Evolutionary conservation across 257 asterid genomes (phyloP).

Genomic region (Gardenia jasminoides): DNA sequence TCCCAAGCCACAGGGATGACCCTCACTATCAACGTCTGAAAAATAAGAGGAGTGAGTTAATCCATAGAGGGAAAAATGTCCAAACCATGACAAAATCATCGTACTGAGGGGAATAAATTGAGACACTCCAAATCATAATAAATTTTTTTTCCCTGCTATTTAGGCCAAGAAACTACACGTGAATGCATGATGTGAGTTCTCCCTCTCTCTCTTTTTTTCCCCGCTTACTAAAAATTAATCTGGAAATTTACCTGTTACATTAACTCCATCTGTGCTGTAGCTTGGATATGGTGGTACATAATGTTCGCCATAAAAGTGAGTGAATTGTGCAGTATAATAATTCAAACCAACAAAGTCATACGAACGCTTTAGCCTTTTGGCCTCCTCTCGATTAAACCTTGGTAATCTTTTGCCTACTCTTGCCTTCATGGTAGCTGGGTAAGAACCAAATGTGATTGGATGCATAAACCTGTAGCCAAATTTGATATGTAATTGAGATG

Average conservation of each 20-base stretch:
- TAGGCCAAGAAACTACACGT: not conserved
- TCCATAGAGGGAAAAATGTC: not conserved
- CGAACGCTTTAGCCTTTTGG: conserved; percentile 4
- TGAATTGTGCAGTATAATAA: conserved; percentile 15
- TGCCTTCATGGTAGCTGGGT: conserved; percentile 11
- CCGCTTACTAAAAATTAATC: not conserved
- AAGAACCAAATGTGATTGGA: conserved; percentile 12
- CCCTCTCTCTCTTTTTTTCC: no score
- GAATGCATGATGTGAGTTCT: not conserved
- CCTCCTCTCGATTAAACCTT: not conserved
- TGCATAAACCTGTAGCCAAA: conserved; percentile 21
- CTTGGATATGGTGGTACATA: not conserved
- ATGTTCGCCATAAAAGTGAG: no score
- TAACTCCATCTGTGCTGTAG: not conserved
- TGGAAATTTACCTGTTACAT: not conserved
- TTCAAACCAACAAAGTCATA: conserved; percentile 22
- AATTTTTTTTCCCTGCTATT: not conserved
- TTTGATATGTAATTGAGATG: not conserved
- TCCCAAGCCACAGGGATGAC: no score
- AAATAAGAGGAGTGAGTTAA: no score
- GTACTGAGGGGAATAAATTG: no score
- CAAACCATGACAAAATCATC: not conserved
- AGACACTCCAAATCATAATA: no score
- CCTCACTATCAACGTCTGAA: no score
- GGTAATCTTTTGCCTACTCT: conserved; percentile 17